A percentile compares a stretch with the other conserved stretches of the same genome.
Evolutionary conservation across 1,139 yeast genomes (phyloP).

Genomic region (Candida neerlandica): DNA sequence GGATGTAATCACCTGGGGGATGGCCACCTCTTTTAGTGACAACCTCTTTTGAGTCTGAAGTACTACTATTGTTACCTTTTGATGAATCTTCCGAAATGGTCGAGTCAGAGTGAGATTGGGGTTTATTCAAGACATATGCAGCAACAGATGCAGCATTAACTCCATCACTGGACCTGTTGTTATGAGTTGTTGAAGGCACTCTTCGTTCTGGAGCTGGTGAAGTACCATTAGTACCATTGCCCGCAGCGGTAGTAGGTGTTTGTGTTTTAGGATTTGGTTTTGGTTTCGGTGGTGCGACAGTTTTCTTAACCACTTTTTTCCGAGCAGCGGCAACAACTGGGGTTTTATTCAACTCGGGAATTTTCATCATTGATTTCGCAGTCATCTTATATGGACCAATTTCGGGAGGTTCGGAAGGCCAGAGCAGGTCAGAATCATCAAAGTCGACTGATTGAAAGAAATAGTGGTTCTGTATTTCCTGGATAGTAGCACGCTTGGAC

Average conservation of each 20-base stretch:
- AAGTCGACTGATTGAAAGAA: constrained; percentile 74
- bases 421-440: constrained; percentile 61
- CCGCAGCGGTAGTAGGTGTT: constrained; percentile 9
- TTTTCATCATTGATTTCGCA: constrained; percentile 59
- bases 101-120: constrained; percentile 21
- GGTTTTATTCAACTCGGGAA: constrained; percentile 44
- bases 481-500: constrained; percentile 41
- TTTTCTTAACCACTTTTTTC: constrained; percentile 16
- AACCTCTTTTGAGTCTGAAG: constrained; percentile 9
- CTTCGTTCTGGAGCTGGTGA: constrained; percentile 15
- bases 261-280: constrained; percentile 10
- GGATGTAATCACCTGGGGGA: constrained; percentile 43
- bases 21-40: constrained; percentile 5
- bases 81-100: constrained; percentile 18
- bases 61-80: constrained; percentile 11
- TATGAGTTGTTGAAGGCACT: background rate
- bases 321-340: constrained; percentile 23
- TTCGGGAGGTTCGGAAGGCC: constrained; percentile 76
- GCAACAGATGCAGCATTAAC: constrained; percentile 49
- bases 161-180: constrained; percentile 12
- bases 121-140: constrained; percentile 43
- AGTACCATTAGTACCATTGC: constrained; percentile 4
- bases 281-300: constrained; percentile 3
- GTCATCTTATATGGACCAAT: constrained; percentile 66
- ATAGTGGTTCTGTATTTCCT: constrained; percentile 52